Conservation (phyloP, 2,329 filamentous ascomycete genomes). For the Fonsecaea erecta region DNA sequence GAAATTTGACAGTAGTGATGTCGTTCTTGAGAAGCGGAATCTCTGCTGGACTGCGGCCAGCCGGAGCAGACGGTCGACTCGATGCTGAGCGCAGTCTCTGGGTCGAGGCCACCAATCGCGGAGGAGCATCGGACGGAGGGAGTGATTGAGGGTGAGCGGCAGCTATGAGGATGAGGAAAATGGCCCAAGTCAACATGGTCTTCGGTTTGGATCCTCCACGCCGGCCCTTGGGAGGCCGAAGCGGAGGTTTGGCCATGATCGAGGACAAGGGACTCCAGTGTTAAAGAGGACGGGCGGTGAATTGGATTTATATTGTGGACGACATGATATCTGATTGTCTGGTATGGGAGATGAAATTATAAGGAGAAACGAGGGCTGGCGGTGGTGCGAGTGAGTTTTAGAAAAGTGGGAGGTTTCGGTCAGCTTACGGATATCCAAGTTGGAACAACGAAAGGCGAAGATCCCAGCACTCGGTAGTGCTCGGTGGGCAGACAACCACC, state of each 20-base stretch:
- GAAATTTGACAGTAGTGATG: constrained; percentile 35
- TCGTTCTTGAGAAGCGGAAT: constrained; percentile 38
- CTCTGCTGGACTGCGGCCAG: constrained; percentile 40
- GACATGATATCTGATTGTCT: neutral
- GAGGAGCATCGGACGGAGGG: constrained; percentile 23
- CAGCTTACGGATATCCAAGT: constrained; percentile 1
- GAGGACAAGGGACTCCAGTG: constrained; percentile 14
- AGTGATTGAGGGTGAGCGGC: constrained; percentile 28
- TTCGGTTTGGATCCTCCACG: constrained; percentile 31
- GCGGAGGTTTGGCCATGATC: constrained; percentile 36
- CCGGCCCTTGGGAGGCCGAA: constrained; percentile 33
- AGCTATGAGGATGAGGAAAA: constrained; percentile 35
- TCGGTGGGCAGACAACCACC: neutral
- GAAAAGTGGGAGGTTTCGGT: constrained; percentile 12
- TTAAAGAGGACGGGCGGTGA: neutral
- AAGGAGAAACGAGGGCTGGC: constrained; percentile 2
- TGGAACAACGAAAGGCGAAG: neutral
- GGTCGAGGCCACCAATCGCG: constrained; percentile 32
- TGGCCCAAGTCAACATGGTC: constrained; percentile 35
- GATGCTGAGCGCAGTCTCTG: constrained; percentile 26
- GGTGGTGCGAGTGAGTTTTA: constrained; percentile 2
- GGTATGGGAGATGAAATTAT: neutral
- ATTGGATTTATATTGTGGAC: constrained; percentile 5
- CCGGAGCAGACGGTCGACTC: constrained; percentile 27
- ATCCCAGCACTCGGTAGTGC: neutral